Evolutionary conservation across 495 filamentous ascomycete species (phyloP).

Genomic region (Polyplosphaeria fusca): DNA sequence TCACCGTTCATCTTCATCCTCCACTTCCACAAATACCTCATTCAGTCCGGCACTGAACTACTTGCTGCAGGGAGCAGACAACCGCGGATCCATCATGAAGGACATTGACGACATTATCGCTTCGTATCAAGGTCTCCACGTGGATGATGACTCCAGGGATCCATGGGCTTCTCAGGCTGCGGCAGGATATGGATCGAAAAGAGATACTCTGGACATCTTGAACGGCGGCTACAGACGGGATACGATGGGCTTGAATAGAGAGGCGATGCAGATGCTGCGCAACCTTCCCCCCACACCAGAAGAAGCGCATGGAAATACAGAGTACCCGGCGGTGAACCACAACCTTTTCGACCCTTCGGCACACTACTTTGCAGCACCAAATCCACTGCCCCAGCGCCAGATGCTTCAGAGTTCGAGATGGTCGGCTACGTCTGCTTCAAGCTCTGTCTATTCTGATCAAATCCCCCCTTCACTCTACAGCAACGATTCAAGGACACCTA

Average conservation of each 20-base stretch:
- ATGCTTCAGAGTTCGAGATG: conserved; percentile 1
- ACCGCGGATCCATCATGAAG: conserved; percentile 23
- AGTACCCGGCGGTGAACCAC: conserved; percentile 21
- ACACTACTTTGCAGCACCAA: conserved; percentile 10
- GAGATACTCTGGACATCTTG: conserved; percentile 22
- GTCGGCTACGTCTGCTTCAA: conserved; percentile 11
- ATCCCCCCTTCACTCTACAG: conserved; percentile 27
- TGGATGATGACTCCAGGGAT: conserved; percentile 8
- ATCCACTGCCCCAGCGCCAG: conserved; percentile 4
- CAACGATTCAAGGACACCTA: conserved; percentile 17
- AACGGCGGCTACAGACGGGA: conserved; percentile 15
- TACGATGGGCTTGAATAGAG: conserved; percentile 15
- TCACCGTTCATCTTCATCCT: neutral
- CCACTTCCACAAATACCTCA: neutral
- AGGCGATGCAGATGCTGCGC: conserved; percentile 17
- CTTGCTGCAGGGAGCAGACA: conserved; percentile 11
- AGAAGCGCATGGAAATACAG: neutral
- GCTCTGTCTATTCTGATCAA: conserved; percentile 27
- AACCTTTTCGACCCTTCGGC: conserved; percentile 6
- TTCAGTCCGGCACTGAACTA: conserved; percentile 18
- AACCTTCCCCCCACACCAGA: conserved; percentile 25
- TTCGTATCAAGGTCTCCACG: conserved; percentile 20
- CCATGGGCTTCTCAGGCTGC: conserved; percentile 3
- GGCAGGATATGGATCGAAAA: neutral
- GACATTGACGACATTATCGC: conserved; percentile 33